A percentile compares a stretch with the other conserved stretches of the same genome.
phyloP scores from a whole-genome alignment of 306 rosid genomes.

The Glycyrrhiza uralensis region DNA sequence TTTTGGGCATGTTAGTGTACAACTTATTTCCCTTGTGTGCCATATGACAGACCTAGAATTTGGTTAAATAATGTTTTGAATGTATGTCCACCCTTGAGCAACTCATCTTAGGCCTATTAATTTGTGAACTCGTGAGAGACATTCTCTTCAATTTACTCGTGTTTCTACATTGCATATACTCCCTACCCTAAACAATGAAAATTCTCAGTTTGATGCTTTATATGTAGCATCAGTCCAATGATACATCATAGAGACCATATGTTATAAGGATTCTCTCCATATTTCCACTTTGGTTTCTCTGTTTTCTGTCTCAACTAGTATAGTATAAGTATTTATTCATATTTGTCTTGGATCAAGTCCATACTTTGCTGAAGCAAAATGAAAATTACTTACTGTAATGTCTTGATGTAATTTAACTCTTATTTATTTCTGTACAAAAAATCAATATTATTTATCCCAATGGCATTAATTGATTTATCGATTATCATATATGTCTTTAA shows the following conservation, averaged over 20 bases:
- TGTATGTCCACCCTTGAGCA: background rate
- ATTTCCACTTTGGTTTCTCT: conserved; percentile 6
- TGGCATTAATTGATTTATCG: background rate
- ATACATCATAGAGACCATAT: background rate
- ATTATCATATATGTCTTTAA: background rate
- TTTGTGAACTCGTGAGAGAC: background rate
- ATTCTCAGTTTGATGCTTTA: background rate
- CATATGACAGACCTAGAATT: background rate
- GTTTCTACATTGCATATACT: background rate
- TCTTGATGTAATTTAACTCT: background rate
- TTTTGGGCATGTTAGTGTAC: background rate
- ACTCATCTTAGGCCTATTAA: background rate
- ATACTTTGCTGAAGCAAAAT: background rate
- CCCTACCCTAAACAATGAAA: background rate
- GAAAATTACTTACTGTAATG: background rate
- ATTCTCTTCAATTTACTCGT: background rate
- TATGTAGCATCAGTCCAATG: background rate
- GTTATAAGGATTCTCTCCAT: background rate
- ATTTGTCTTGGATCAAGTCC: background rate
- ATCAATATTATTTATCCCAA: background rate
- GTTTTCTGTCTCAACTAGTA: background rate
- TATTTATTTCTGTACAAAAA: background rate
- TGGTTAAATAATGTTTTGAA: background rate
- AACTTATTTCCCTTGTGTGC: background rate
- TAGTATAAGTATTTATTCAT: background rate